A percentile compares a stretch with the other conserved stretches of the same genome.
These are phyloP conservation scores for Hortiboletus campestris DNA, from an alignment of 768 basidiomycete genomes.

Conservation along the genomic window DNA sequence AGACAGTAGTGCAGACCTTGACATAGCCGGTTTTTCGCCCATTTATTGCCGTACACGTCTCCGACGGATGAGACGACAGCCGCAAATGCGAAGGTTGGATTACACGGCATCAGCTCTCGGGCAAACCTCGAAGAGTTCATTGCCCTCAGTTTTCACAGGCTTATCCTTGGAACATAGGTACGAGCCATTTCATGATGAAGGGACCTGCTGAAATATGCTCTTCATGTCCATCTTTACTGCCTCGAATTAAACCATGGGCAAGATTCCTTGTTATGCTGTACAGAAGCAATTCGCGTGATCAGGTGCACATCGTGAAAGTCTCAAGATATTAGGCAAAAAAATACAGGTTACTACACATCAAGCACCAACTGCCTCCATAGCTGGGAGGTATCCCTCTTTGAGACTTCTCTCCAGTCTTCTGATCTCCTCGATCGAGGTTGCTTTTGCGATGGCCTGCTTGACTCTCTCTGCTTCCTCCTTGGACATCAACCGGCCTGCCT, in stretches of 20 bases:
- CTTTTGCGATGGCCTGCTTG: constrained; percentile 82
- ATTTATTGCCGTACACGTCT: too few relatives aligned
- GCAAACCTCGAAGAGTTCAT: constrained; percentile 44
- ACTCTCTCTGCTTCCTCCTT: constrained; percentile 89
- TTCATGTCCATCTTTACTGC: background rate
- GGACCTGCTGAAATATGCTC: background rate
- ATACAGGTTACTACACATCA: constrained; percentile 42
- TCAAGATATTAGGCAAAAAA: constrained; percentile 26
- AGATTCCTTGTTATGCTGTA: background rate
- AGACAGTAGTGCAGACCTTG: constrained; percentile 47
- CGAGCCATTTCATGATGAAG: constrained; percentile 29
- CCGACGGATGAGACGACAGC: constrained; percentile 39
- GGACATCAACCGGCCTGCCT: constrained; percentile 85
- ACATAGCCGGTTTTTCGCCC: background rate
- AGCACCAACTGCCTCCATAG: constrained; percentile 75
- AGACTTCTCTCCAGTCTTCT: constrained; percentile 77
- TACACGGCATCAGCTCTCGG: constrained; percentile 64
- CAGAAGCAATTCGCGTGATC: background rate
- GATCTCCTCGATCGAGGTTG: constrained; percentile 90
- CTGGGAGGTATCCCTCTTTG: constrained; percentile 81
- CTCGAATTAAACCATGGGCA: background rate
- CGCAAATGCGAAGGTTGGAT: constrained; percentile 63
- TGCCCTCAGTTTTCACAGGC: constrained; percentile 63
- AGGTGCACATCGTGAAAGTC: background rate
- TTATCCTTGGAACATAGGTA: constrained; percentile 58